Conservation (phyloP, 129 eudicot species). For the Pulicaria dysenterica region DNA sequence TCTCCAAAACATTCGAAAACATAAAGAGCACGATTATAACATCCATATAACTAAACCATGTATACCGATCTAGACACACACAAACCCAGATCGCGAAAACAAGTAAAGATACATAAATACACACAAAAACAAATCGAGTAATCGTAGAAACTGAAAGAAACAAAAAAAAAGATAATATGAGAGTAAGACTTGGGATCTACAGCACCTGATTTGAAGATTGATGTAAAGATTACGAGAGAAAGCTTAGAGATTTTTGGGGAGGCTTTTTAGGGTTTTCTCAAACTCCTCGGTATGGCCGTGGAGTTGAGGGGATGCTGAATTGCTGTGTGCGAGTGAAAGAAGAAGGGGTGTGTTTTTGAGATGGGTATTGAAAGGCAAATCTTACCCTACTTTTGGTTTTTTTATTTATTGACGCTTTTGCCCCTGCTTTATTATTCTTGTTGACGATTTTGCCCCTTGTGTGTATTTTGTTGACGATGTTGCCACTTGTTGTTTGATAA, state of each 20-base stretch:
- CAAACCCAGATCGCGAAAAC: slow-evolving; percentile 11
- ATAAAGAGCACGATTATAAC: neutral
- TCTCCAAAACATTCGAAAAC: slow-evolving; percentile 6
- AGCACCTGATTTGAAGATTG: slow-evolving; percentile 33
- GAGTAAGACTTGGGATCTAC: neutral
- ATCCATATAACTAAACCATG: neutral
- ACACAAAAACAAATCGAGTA: slow-evolving; percentile 2
- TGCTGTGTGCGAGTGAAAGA: neutral
- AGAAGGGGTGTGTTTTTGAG: neutral
- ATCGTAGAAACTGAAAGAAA: neutral
- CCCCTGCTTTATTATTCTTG: neutral
- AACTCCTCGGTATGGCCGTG: slow-evolving; percentile 60
- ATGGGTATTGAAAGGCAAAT: slow-evolving; percentile 14
- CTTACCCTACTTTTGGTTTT: slow-evolving; percentile 31
- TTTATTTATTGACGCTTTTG: slow-evolving; percentile 4
- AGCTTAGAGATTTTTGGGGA: neutral
- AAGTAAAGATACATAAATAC: neutral
- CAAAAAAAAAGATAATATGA: neutral
- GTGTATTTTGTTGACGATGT: neutral
- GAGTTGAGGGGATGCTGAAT: slow-evolving; percentile 34
- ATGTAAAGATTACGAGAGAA: slow-evolving; percentile 6
- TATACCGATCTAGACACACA: neutral
- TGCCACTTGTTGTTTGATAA: neutral
- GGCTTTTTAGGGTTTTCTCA: slow-evolving; percentile 40
- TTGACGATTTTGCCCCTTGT: slow-evolving; percentile 9